Base-by-base conservation (phyloP, 345 rosid species). In the Nephelium lappaceum region DNA sequence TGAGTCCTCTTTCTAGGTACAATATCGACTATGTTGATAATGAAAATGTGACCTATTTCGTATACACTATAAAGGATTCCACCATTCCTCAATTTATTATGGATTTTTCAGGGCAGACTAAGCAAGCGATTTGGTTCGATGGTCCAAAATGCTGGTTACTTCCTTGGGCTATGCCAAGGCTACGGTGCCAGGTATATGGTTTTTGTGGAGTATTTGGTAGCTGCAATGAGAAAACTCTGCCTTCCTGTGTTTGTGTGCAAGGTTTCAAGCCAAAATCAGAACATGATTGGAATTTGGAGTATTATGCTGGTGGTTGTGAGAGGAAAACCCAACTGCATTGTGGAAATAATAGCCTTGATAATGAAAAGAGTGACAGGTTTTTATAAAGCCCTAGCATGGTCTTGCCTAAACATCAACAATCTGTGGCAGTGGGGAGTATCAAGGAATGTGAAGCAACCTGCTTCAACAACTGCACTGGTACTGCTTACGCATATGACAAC, bases 11-110 rank as follows among this genome's bases (percentile, higher is more conserved):
- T 31, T 31, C 43, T 69, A 12, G 73, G 49, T 79, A 5, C 62
- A 79, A 83, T 21, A 81, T 58, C 67, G 76, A 68, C 65, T 83
- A 57, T 64, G 11, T 27, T 4, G 6, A 31, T 6, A 74, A 79
- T 18, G 76, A 73, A 49, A 81, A 83, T 11, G 86, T 81, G 47
- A 81, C 78, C 47, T 86, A 79, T 71, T 86, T 85, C 73, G 63
- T 77, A n/a, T 83, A 81, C 69, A 75, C 75, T 18, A 23, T 85
- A 8, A 73, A 70, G 42, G 75, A 78, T 74, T 5, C 6, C 0
- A 63, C 78, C 1, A 14, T 63, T 6, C 65, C 71, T 65, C 45
- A 47, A 65, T 75, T 75, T 75, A 0, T 10, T 11, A 65, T 75
- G 78, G 71, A 75, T 65, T 2, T 24, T 75, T 25, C 43, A 1